Conservation (phyloP, 2,329 filamentous ascomycete genomes). For the Purpureocillium lavendulum region DNA sequence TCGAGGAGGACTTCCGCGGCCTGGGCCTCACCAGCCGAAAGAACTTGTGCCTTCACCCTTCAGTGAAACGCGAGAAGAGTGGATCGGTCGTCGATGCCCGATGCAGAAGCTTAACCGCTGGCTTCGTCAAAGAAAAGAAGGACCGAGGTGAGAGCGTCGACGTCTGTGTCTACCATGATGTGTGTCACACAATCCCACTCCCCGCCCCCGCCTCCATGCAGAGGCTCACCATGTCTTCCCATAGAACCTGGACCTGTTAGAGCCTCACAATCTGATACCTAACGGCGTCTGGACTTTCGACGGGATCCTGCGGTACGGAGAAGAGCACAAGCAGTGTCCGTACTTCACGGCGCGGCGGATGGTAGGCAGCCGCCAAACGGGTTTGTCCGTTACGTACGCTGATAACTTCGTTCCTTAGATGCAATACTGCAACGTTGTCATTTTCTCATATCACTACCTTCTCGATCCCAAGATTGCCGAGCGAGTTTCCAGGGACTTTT, state of each 20-base stretch:
- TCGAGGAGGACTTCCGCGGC: conserved; percentile 86
- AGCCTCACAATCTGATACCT: conserved; percentile 89
- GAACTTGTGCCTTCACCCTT: conserved; percentile 92
- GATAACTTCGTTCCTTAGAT: conserved; percentile 46
- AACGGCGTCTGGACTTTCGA: conserved; percentile 96
- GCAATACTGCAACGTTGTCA: conserved; percentile 98
- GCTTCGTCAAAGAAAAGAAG: conserved; percentile 97
- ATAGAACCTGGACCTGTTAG: conserved; percentile 84
- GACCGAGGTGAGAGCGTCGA: conserved; percentile 91
- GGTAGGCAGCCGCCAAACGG: conserved; percentile 50
- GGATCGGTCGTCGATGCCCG: conserved; percentile 90
- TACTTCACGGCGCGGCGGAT: conserved; percentile 95
- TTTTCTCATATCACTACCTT: conserved; percentile 98
- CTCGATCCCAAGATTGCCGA: conserved; percentile 98
- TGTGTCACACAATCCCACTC: conserved; percentile 26
- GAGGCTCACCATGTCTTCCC: conserved; percentile 3
- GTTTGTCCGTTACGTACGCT: background rate
- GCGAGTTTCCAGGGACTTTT: conserved; percentile 86
- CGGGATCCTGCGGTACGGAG: conserved; percentile 78
- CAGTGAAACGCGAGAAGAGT: conserved; percentile 93
- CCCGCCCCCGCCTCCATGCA: background rate
- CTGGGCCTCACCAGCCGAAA: conserved; percentile 92
- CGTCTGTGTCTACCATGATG: conserved; percentile 90
- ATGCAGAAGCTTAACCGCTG: conserved; percentile 89
- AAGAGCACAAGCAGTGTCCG: conserved; percentile 92